These are phyloP conservation scores for Saturnispora sanitii DNA, from an alignment of 805 yeast genomes.

Conservation along the genomic window DNA sequence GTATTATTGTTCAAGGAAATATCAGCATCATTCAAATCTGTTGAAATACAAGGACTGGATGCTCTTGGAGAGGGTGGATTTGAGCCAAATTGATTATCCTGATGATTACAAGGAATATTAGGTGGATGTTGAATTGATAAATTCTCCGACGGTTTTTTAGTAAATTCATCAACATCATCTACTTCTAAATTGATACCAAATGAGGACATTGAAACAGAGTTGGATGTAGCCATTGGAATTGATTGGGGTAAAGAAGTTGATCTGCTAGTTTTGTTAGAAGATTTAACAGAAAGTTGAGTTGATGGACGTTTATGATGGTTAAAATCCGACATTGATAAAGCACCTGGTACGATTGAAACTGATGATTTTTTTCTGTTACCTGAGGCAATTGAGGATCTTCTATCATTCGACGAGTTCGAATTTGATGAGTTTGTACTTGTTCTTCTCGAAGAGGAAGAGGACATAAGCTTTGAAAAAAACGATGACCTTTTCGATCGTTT, in stretches of 20 bases:
- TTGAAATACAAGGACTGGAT: conserved; percentile 17
- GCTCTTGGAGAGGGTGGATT: conserved; percentile 15
- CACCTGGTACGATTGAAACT: background rate
- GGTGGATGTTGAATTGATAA: background rate
- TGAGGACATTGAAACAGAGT: conserved; percentile 11
- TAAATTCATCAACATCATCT: conserved; percentile 11
- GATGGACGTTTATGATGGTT: conserved; percentile 3
- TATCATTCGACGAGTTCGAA: conserved; percentile 1
- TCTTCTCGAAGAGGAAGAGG: conserved; percentile 4
- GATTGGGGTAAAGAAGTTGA: conserved; percentile 5
- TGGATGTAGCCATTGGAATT: conserved; percentile 12
- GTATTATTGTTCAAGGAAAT: background rate
- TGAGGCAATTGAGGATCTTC: conserved; percentile 5
- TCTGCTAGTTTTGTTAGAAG: background rate
- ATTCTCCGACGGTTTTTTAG: background rate
- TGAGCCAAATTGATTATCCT: conserved; percentile 12
- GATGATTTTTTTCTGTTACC: conserved; percentile 1
- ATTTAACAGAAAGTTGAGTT: conserved; percentile 1
- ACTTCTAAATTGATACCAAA: conserved; percentile 22
- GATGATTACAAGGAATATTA: conserved; percentile 1
- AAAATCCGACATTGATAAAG: conserved; percentile 5
- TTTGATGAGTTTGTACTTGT: conserved; percentile 7
- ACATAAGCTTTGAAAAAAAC: conserved; percentile 7
- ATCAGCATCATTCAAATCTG: background rate
- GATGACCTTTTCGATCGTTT: conserved; percentile 6